Base-by-base conservation (phyloP, 805 yeast genomes). In the Metschnikowia continentalis region DNA sequence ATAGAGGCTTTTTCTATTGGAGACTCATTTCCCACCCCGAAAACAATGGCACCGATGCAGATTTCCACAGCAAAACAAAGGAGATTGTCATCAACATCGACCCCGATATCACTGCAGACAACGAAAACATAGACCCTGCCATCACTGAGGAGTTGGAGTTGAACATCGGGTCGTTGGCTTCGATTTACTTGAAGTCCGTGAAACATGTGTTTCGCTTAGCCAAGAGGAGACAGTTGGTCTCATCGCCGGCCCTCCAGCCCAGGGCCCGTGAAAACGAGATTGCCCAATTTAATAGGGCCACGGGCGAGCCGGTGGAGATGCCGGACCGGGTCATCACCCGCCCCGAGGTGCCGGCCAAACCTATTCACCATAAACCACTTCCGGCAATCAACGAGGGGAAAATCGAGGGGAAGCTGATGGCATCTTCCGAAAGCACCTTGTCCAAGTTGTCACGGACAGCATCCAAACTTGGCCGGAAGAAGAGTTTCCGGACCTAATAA, bases 1-100 rank as follows among this genome's bases (percentile, higher is more conserved):
- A 89, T 56, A 70, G 96, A 37, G 97, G 92, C 0, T 85, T 75
- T 61, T 82, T 89, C 69, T 91, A 92, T 69, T 86, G 96, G 94
- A 76, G 96, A 51, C 68, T 91, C 30, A 68, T 91, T 6, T 81
- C 94, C 1, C 40, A 47, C 38, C 47, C 47, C 17, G 48, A 40
- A 15, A 53, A 50, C 43, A 49, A 35, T 15, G 70, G 64, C 6
- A 68, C 64, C 38, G 72, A 73, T 17, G 69, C 74, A 2, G 75
- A 74, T 20, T 72, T 72, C 56, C 77, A 72, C 58, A 57, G 57
- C 32, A 58, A 58, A 36, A 69, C 77, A 2, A 74, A 72, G 52
- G 57, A 61, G 46, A 76, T 91, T n/a, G 76, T 90, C 11, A 75
- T 82, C 56, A 81, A 82, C 13, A 71, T 72, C 2, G 59, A 81